Base-by-base conservation (phyloP, 225 moss, liverwort and hornwort genomes). In the Antitrichia curtipendula region DNA sequence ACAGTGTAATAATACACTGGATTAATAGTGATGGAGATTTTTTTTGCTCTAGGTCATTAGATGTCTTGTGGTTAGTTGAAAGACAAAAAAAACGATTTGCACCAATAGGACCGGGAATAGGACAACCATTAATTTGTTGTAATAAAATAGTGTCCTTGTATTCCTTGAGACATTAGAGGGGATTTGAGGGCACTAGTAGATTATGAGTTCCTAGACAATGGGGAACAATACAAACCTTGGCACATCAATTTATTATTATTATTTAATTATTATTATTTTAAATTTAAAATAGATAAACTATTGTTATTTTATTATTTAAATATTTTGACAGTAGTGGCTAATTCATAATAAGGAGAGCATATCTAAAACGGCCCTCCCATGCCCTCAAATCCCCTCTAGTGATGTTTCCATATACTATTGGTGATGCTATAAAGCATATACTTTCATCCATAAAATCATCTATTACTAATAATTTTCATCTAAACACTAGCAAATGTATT, bases 81-180 rank as follows among this genome's bases (percentile, higher is more conserved):
- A 41, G 8, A 40, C 8, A n/a, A 25, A 25, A 25, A 70, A 16
- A 28, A 2, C 1, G 1, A 71, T 9, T 15, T 28, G 8, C 2
- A 71, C 2, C 1, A 5, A 1, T 40, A 0, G 43, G 9, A 28
- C 5, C 9, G 9, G 6, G 1, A 8, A 2, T 40, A 0, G 27
- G 5, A 16, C 4, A 16, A 16, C 5, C 3, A 27, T 27, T 2
- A 9, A 16, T 43, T 41, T 43, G 9, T 71, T 71, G 27, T 10
- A 43, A 27, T 6, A 5, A 72, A 41, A 29, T 2, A 17, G 4
- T 29, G 6, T 6, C 9, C 2, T 0, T 45, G 1, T 41, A 45
- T 45, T 10, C 16, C 2, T 1, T 0, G 0, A 45, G 6, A 29
- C n/a, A n/a, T n/a, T n/a, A n/a, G n/a, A n/a, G n/a, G n/a, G n/a